These are phyloP conservation scores for Iris pallida DNA, from an alignment of 116 monocot genomes.

Conservation along the genomic window DNA sequence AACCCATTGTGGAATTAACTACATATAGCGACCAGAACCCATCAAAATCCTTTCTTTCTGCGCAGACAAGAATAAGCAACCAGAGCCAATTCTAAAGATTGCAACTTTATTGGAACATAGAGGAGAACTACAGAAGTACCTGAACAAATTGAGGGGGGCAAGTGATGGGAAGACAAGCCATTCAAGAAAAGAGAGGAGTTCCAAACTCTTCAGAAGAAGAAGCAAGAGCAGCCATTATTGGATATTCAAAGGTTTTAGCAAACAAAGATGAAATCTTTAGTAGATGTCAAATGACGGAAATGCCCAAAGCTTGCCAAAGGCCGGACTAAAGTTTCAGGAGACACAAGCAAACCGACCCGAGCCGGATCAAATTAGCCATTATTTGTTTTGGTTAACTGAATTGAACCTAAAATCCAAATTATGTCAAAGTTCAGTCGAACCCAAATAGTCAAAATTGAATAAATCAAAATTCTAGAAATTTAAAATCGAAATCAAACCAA, in stretches of 20 bases:
- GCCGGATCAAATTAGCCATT: no score
- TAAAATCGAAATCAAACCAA: no score
- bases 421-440: no score
- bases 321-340: no score
- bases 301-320: no score
- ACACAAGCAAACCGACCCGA: no score
- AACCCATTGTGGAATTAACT: background rate
- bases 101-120: background rate
- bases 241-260: background rate
- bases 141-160: constrained; percentile 21
- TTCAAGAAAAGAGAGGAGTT: background rate
- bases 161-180: constrained; percentile 25
- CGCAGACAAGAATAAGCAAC: background rate
- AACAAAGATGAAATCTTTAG: no score
- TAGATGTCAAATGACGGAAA: no score
- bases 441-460: no score
- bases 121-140: constrained; percentile 12
- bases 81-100: background rate
- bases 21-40: background rate
- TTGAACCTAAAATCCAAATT: no score
- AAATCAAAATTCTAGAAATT: no score
- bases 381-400: no score
- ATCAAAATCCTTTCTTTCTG: background rate
- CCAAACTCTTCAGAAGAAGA: constrained; percentile 1
- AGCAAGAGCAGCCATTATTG: constrained; percentile 12